These are phyloP conservation scores for Diaporthe australafricana DNA, from an alignment of 2,329 filamentous ascomycete genomes.

Conservation along the genomic window DNA sequence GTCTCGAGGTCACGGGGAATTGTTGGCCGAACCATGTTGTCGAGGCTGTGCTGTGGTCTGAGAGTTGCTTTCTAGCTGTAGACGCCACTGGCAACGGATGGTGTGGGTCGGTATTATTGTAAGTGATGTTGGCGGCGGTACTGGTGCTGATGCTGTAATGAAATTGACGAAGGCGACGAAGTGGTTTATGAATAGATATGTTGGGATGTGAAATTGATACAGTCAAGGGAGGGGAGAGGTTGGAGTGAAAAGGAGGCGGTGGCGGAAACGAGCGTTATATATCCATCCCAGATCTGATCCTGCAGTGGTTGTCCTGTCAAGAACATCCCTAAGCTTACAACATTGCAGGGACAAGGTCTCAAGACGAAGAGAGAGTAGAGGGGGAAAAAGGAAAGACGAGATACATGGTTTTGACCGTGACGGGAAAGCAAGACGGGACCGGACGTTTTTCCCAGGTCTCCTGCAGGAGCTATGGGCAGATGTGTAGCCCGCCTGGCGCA, in stretches of 20 bases:
- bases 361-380: not conserved
- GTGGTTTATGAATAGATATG: slow-evolving; percentile 19
- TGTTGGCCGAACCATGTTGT: slow-evolving; percentile 36
- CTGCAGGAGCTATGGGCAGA: slow-evolving; percentile 26
- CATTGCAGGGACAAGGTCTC: slow-evolving; percentile 32
- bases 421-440: slow-evolving; percentile 30
- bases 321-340: slow-evolving; percentile 7
- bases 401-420: slow-evolving; percentile 14
- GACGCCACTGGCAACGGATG: not conserved
- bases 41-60: not conserved
- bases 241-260: slow-evolving; percentile 27
- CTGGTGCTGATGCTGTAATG: not conserved
- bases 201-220: slow-evolving; percentile 13
- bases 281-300: not conserved
- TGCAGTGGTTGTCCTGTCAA: slow-evolving; percentile 1
- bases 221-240: slow-evolving; percentile 9
- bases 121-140: not conserved
- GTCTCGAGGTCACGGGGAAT: slow-evolving; percentile 35
- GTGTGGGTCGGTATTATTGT: not conserved
- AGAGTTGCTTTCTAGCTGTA: not conserved
- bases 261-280: slow-evolving; percentile 34
- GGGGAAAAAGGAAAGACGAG: not conserved
- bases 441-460: slow-evolving; percentile 27
- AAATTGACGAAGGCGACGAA: not conserved
- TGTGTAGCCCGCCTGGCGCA: slow-evolving; percentile 20